These are phyloP conservation scores for Saccharomyces hybrid DNA, from an alignment of 1,139 yeast species.

Conservation along the genomic window DNA sequence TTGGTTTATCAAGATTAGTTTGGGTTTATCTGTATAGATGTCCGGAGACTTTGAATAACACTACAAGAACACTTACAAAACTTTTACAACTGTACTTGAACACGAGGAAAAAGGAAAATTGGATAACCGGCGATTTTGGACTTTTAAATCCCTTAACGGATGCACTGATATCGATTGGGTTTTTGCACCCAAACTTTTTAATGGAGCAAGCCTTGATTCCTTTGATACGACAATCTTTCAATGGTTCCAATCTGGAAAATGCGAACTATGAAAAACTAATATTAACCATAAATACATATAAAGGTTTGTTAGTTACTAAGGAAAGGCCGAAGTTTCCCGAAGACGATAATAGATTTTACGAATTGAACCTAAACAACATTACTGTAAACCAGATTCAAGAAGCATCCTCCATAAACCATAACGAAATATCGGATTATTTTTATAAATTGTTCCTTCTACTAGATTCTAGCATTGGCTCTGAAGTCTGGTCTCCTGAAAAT, in stretches of 20 bases:
- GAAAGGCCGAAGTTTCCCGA: conserved; percentile 72
- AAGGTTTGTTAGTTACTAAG: conserved; percentile 58
- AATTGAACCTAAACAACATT: conserved; percentile 26
- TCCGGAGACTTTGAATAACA: conserved; percentile 80
- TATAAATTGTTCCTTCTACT: conserved; percentile 50
- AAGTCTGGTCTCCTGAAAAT: conserved; percentile 31
- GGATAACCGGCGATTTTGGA: conserved; percentile 56
- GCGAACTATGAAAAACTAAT: conserved; percentile 63
- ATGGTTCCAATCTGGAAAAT: conserved; percentile 52
- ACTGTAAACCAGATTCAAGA: conserved; percentile 27
- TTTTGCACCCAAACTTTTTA: conserved; percentile 67
- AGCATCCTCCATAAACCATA: conserved; percentile 51
- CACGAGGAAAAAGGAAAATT: conserved; percentile 57
- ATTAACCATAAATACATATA: conserved; percentile 63
- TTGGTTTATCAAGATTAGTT: conserved; percentile 61
- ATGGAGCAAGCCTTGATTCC: conserved; percentile 69
- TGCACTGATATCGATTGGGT: conserved; percentile 68
- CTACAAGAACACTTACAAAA: conserved; percentile 58
- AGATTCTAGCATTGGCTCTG: conserved; percentile 55
- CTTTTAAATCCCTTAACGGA: conserved; percentile 63
- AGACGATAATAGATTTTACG: conserved; percentile 42
- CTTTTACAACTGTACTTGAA: conserved; percentile 53
- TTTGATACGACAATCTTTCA: conserved; percentile 47
- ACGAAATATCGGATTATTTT: conserved; percentile 63
- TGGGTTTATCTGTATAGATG: conserved; percentile 90